Conservation (phyloP, 2,329 filamentous ascomycete species). For the Harringtonia lauricola region DNA sequence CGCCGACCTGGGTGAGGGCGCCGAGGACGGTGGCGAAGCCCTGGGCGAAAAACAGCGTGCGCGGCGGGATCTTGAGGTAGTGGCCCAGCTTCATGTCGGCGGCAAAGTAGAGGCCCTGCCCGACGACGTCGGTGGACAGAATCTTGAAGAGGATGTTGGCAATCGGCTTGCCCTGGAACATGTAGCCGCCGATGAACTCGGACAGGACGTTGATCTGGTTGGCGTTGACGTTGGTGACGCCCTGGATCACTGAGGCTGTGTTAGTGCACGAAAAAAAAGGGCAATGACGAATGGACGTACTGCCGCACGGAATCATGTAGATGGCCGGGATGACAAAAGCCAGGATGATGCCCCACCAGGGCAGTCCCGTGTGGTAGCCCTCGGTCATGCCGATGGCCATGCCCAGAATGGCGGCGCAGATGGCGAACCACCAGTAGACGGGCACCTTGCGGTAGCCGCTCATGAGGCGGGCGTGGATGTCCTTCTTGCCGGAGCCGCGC, state of each 20-base stretch:
- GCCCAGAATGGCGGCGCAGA: slow-evolving; percentile 21
- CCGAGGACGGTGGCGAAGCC: slow-evolving; percentile 34
- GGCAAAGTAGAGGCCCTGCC: slow-evolving; percentile 33
- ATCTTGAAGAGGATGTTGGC: slow-evolving; percentile 36
- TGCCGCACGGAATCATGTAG: slow-evolving; percentile 34
- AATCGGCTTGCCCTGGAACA: slow-evolving; percentile 31
- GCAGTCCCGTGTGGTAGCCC: slow-evolving; percentile 32
- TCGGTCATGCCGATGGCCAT: slow-evolving; percentile 27
- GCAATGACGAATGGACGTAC: background rate
- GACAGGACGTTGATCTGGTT: slow-evolving; percentile 36
- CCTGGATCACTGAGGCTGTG: slow-evolving; percentile 26
- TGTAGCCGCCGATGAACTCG: slow-evolving; percentile 36
- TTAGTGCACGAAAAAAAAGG: background rate
- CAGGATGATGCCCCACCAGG: slow-evolving; percentile 31
- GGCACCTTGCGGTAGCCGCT: slow-evolving; percentile 23
- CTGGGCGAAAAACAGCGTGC: slow-evolving; percentile 35
- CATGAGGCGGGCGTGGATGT: slow-evolving; percentile 11
- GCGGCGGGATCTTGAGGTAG: slow-evolving; percentile 37
- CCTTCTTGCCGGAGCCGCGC: slow-evolving; percentile 16
- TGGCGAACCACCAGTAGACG: slow-evolving; percentile 31
- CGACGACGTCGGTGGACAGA: slow-evolving; percentile 27
- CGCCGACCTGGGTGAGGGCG: slow-evolving; percentile 29
- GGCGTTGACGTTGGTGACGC: slow-evolving; percentile 33
- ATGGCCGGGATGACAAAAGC: slow-evolving; percentile 31
- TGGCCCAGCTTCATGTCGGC: slow-evolving; percentile 40